phyloP scores from a whole-genome alignment of 495 filamentous ascomycete species.

The Corynascus novoguineensis region DNA sequence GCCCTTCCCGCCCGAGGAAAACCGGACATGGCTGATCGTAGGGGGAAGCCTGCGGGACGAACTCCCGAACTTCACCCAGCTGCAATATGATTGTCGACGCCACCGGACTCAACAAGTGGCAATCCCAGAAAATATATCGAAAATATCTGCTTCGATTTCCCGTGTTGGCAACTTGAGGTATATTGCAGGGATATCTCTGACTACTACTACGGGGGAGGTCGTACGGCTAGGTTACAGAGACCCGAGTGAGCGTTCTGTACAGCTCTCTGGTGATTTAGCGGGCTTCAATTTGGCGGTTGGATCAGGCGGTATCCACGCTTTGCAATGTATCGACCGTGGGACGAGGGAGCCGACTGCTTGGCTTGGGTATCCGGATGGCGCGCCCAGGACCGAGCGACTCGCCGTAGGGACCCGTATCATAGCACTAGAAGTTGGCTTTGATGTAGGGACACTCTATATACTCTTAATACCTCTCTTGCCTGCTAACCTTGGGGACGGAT shows the following conservation, averaged over 20 bases:
- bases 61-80: neutral
- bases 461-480: neutral
- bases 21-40: neutral
- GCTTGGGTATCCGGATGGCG: neutral
- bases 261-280: neutral
- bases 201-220: neutral
- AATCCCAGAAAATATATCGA: neutral
- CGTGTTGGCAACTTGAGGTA: neutral
- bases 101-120: neutral
- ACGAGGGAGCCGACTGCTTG: neutral
- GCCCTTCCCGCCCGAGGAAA: neutral
- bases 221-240: neutral
- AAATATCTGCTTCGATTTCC: neutral
- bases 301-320: neutral
- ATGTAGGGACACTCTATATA: neutral
- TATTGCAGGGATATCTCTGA: neutral
- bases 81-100: neutral
- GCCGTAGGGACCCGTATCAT: neutral
- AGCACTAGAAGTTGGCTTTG: neutral
- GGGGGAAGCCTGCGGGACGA: neutral
- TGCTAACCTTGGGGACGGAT: neutral
- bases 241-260: neutral
- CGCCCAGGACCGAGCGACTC: neutral
- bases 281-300: neutral
- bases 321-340: neutral